Base-by-base conservation (phyloP, 345 rosid genomes). In the Atalantia buxifolia region DNA sequence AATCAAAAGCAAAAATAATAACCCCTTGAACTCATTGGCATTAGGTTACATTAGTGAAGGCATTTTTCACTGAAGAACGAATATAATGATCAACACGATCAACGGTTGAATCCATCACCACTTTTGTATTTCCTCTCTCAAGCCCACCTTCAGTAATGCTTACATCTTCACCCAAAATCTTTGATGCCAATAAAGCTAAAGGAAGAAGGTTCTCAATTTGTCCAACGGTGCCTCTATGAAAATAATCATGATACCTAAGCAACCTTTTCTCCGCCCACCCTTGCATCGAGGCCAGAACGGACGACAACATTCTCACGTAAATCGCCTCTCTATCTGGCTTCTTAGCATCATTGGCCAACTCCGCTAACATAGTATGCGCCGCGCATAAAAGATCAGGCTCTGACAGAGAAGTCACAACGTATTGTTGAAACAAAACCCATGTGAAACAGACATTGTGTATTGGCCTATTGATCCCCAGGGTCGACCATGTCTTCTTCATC, bases 401-500 rank as follows among this genome's bases (percentile, higher is more conserved):
- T 60, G 85, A 69, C 53, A 92, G 94, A 5, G 84, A 77, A 8
- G 97, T 94, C 25, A 57, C 74, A 0, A 92, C 91, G 25, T 94
- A 92, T n/a, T 90, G 98, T 27, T 90, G 89, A 85, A 95, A 94
- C 67, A 94, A 85, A 74, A 94, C 93, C 99, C 99, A 94, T 2
- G 97, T 86, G 82, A 94, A 89, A 79, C 97, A 94, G 8, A 89
- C 57, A 64, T 91, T 94, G 81, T 95, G 99, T 10, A 92, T 82
- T 0, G 90, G 83, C 77, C 90, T 71, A 56, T 84, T 89, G 83
- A 95, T 92, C 69, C 97, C 98, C 50, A 94, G 72, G 27, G 92
- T 92, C 16, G 92, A 81, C 99, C 99, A 95, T 9, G 99, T 94
- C 82, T 94, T 95, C 86, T 90, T 95, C 86, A 95, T 94, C 28